These are phyloP conservation scores for Tetrapyrgos nigripes DNA, from an alignment of 1,284 basidiomycete species.

Conservation along the genomic window DNA sequence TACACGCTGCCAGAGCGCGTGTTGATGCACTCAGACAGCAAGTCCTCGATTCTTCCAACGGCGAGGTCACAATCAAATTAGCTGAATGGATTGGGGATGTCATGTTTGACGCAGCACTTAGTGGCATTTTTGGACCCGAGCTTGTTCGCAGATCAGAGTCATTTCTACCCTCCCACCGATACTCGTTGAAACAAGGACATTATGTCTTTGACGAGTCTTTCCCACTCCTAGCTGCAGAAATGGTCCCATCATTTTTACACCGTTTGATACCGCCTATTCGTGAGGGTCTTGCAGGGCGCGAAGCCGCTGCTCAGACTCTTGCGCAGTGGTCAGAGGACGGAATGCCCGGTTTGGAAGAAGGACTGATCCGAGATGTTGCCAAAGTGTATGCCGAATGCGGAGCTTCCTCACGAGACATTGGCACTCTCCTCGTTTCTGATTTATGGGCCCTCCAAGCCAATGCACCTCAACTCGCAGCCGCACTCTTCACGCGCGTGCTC, in stretches of 20 bases:
- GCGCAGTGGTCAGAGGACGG: slow-evolving; percentile 12
- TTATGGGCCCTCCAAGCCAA: slow-evolving; percentile 18
- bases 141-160: neutral
- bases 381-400: slow-evolving; percentile 4
- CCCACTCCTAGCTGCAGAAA: slow-evolving; percentile 9
- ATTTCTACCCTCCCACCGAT: neutral
- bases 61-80: slow-evolving; percentile 5
- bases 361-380: slow-evolving; percentile 6
- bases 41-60: slow-evolving; percentile 2
- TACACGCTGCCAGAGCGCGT: neutral
- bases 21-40: slow-evolving; percentile 6
- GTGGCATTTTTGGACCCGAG: slow-evolving; percentile 10
- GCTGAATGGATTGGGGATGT: slow-evolving; percentile 6
- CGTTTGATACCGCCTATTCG: slow-evolving; percentile 4
- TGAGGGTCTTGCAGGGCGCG: slow-evolving; percentile 4
- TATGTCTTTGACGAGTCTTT: slow-evolving; percentile 11
- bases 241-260: slow-evolving; percentile 3
- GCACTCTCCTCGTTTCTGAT: slow-evolving; percentile 9
- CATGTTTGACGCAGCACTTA: slow-evolving; percentile 12
- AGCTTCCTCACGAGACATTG: slow-evolving; percentile 4
- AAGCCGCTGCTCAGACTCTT: neutral
- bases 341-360: slow-evolving; percentile 15
- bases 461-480: slow-evolving; percentile 8
- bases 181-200: neutral
- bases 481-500: slow-evolving; percentile 12